These are phyloP conservation scores for Achlya hypogyna DNA, from an alignment of 352 stramenopile species.

Conservation along the genomic window DNA sequence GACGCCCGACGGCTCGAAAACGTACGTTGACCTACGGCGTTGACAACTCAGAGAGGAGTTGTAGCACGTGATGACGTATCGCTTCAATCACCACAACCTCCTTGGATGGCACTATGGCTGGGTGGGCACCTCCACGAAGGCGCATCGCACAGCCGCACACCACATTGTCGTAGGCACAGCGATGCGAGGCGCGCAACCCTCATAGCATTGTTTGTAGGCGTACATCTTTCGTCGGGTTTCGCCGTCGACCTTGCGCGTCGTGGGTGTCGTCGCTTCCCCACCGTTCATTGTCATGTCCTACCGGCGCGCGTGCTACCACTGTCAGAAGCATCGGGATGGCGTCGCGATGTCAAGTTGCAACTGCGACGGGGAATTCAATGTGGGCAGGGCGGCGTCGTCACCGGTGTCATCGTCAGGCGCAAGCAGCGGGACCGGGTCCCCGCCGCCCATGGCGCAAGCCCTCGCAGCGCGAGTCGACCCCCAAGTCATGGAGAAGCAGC, in stretches of 20 bases:
- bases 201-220: background rate
- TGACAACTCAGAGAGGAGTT: background rate
- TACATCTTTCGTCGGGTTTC: background rate
- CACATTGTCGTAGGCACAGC: background rate
- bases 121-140: conserved; percentile 16
- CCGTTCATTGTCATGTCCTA: conserved; percentile 16
- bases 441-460: background rate
- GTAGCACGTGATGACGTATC: conserved; percentile 4
- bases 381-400: background rate
- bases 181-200: background rate
- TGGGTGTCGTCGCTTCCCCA: background rate
- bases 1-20: background rate
- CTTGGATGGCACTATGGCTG: conserved; percentile 19
- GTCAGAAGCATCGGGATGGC: conserved; percentile 5
- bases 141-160: conserved; percentile 10
- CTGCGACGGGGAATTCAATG: conserved; percentile 18
- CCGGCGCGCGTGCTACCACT: conserved; percentile 7
- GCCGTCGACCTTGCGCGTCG: background rate
- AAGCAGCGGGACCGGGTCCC: background rate
- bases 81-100: conserved; percentile 14
- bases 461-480: background rate
- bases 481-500: background rate
- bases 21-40: background rate
- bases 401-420: background rate
- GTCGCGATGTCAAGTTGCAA: background rate